phyloP scores from a whole-genome alignment of 352 stramenopile genomes.

The Pythium brassicae region DNA sequence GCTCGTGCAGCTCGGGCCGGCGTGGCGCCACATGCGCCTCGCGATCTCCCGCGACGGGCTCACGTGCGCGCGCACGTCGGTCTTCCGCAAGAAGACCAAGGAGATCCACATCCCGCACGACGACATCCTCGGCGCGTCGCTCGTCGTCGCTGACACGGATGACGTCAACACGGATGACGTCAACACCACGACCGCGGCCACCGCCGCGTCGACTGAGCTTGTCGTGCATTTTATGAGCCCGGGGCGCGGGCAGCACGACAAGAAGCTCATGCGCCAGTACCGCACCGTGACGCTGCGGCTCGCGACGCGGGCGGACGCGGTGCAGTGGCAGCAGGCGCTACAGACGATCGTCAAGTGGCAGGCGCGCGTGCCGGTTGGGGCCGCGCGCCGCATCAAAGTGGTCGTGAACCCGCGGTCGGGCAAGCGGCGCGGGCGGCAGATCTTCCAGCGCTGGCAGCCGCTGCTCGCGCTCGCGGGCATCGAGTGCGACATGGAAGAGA shows the following conservation, averaged over 20 bases:
- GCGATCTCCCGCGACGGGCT: conserved; percentile 54
- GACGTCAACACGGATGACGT: background rate
- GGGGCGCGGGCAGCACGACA: conserved; percentile 46
- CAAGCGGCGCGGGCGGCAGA: conserved; percentile 48
- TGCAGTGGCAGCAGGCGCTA: conserved; percentile 33
- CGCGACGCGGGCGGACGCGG: conserved; percentile 16
- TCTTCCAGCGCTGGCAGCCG: conserved; percentile 55
- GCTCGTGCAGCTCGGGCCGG: conserved; percentile 37
- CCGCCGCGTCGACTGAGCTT: too few relatives aligned
- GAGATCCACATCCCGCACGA: conserved; percentile 44
- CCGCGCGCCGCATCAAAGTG: conserved; percentile 60
- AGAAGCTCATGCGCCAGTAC: conserved; percentile 52
- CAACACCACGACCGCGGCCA: too few relatives aligned
- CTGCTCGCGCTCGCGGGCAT: conserved; percentile 63
- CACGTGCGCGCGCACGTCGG: conserved; percentile 41
- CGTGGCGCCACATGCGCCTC: conserved; percentile 50
- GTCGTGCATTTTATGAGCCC: conserved; percentile 65
- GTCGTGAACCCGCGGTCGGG: conserved; percentile 77
- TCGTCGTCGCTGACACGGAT: conserved; percentile 9
- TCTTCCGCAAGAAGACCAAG: conserved; percentile 63
- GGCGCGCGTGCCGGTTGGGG: conserved; percentile 51
- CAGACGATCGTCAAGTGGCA: conserved; percentile 65
- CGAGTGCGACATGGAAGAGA: conserved; percentile 74
- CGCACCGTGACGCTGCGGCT: conserved; percentile 38
- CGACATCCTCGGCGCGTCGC: conserved; percentile 42